Evolutionary conservation across 2,329 filamentous ascomycete genomes (phyloP).

Genomic region (Malbranchea cinnamomea): DNA sequence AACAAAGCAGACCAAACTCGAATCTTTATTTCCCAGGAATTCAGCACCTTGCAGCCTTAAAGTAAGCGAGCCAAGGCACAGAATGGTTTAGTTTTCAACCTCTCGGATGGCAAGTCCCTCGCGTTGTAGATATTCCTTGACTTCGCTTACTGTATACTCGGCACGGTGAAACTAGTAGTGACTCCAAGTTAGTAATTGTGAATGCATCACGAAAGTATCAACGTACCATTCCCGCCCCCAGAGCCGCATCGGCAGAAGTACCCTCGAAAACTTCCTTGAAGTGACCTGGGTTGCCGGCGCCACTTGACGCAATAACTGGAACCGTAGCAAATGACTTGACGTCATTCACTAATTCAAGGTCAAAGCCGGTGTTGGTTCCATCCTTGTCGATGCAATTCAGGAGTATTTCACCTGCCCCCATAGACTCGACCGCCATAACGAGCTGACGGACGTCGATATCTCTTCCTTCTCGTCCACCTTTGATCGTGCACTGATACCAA

Average conservation of each 20-base stretch:
- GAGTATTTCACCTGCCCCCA: slow-evolving; percentile 88
- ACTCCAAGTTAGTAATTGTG: slow-evolving; percentile 6
- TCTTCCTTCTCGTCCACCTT: slow-evolving; percentile 84
- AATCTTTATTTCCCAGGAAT: too few relatives aligned
- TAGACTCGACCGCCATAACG: slow-evolving; percentile 76
- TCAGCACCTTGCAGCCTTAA: too few relatives aligned
- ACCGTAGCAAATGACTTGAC: slow-evolving; percentile 81
- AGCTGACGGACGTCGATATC: slow-evolving; percentile 88
- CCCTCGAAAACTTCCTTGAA: slow-evolving; percentile 80
- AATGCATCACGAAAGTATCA: neutral
- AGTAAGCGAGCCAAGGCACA: too few relatives aligned
- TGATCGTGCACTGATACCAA: slow-evolving; percentile 97
- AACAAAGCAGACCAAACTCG: too few relatives aligned
- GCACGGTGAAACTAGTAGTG: slow-evolving; percentile 70
- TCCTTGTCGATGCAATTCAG: slow-evolving; percentile 98
- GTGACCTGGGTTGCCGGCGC: slow-evolving; percentile 73
- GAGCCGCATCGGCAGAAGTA: slow-evolving; percentile 77
- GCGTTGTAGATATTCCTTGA: slow-evolving; percentile 65
- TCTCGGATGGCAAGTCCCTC: slow-evolving; percentile 65
- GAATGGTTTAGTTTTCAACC: slow-evolving; percentile 42
- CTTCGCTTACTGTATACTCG: slow-evolving; percentile 87
- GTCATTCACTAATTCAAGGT: slow-evolving; percentile 75
- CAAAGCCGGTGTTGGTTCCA: slow-evolving; percentile 86
- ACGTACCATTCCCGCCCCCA: slow-evolving; percentile 80
- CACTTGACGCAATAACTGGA: slow-evolving; percentile 88